phyloP scores from a whole-genome alignment of 106 monocot species.

The Cymbidium sinense region DNA sequence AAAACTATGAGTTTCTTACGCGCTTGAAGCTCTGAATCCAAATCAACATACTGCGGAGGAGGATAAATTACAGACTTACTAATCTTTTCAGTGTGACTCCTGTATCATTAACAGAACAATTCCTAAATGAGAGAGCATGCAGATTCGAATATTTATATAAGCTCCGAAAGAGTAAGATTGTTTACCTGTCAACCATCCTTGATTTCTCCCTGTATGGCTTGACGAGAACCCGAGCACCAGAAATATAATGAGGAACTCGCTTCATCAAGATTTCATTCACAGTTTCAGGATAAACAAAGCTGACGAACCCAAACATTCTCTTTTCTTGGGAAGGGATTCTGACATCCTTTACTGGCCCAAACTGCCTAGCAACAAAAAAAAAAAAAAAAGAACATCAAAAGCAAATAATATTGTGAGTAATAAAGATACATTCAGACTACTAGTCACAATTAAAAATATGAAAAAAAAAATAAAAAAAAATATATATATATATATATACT shows the following conservation, averaged over 20 bases:
- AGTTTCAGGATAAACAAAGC: slow-evolving; percentile 60
- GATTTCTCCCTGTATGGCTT: slow-evolving; percentile 81
- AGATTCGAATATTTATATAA: neutral
- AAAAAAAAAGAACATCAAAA: neutral
- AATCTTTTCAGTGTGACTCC: slow-evolving; percentile 11
- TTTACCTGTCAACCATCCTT: slow-evolving; percentile 41
- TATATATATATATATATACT: too few relatives aligned
- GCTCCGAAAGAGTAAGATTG: neutral
- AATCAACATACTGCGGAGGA: slow-evolving; percentile 11
- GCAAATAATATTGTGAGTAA: neutral
- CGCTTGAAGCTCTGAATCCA: slow-evolving; percentile 9
- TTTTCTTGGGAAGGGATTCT: slow-evolving; percentile 73
- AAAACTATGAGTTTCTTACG: slow-evolving; percentile 7
- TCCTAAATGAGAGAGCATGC: neutral
- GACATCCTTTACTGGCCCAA: slow-evolving; percentile 71
- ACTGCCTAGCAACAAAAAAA: slow-evolving; percentile 56
- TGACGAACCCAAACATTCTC: slow-evolving; percentile 95
- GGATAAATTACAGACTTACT: slow-evolving; percentile 6
- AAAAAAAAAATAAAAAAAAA: too few relatives aligned
- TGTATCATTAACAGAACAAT: slow-evolving; percentile 6
- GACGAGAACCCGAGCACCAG: slow-evolving; percentile 64
- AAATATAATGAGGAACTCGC: slow-evolving; percentile 60
- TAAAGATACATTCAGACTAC: neutral
- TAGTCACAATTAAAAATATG: neutral
- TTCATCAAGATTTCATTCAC: slow-evolving; percentile 43